phyloP scores from a whole-genome alignment of 2,329 filamentous ascomycete genomes.

The Claviceps sp. region DNA sequence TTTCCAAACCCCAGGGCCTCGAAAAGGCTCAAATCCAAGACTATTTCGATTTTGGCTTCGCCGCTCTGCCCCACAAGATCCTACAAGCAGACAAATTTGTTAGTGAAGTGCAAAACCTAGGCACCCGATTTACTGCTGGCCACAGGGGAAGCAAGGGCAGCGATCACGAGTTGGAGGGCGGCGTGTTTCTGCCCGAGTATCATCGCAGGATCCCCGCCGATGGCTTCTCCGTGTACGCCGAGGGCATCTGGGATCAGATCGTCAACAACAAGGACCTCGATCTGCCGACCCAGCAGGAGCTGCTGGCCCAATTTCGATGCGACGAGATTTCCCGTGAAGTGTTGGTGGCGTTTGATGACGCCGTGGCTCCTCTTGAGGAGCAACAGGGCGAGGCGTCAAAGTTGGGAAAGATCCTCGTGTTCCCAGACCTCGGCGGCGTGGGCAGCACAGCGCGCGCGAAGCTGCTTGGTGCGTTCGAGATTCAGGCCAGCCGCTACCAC shows the following conservation, averaged over 20 bases:
- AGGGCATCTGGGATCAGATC: conserved; percentile 96
- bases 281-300: conserved; percentile 89
- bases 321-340: conserved; percentile 93
- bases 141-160: conserved; percentile 56
- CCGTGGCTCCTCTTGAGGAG: conserved; percentile 75
- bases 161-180: conserved; percentile 63
- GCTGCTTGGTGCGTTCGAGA: conserved; percentile 73
- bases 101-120: conserved; percentile 65
- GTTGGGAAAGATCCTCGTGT: conserved; percentile 57
- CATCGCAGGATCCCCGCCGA: conserved; percentile 92
- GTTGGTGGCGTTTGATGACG: conserved; percentile 65
- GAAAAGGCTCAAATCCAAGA: conserved; percentile 86
- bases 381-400: conserved; percentile 63
- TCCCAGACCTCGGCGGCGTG: conserved; percentile 59
- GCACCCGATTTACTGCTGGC: conserved; percentile 69
- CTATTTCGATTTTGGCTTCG: conserved; percentile 98
- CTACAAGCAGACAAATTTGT: conserved; percentile 87
- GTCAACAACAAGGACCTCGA: conserved; percentile 98
- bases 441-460: conserved; percentile 61
- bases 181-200: conserved; percentile 85
- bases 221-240: conserved; percentile 87
- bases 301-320: conserved; percentile 92
- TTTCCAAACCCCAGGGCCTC: conserved; percentile 81
- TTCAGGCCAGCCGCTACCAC: conserved; percentile 86
- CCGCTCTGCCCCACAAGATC: conserved; percentile 90